phyloP scores from a whole-genome alignment of 345 rosid genomes.

The Anacardium occidentale region DNA sequence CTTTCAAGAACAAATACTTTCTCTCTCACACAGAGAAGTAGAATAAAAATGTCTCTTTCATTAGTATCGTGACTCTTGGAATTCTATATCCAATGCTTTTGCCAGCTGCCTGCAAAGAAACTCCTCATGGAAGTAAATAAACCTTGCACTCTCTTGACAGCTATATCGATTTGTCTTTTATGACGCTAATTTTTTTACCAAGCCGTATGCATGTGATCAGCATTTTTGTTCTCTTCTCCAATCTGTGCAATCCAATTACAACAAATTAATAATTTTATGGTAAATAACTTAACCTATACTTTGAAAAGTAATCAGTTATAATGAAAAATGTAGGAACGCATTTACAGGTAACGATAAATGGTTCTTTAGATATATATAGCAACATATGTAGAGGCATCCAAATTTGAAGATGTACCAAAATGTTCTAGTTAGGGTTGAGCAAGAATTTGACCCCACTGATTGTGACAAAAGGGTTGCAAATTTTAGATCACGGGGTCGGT shows the following conservation, averaged over 20 bases:
- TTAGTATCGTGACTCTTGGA: neutral
- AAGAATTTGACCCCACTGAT: conserved; percentile 13
- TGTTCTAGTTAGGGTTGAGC: conserved; percentile 6
- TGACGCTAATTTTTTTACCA: neutral
- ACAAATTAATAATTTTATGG: too few species aligned
- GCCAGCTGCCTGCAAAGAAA: neutral
- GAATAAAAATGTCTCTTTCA: conserved; percentile 25
- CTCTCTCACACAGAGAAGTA: neutral
- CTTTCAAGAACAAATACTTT: conserved; percentile 15
- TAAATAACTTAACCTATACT: neutral
- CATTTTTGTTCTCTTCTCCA: neutral
- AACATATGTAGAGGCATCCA: neutral
- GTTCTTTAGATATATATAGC: conserved; percentile 2
- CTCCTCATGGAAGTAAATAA: conserved; percentile 13
- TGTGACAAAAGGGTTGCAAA: conserved; percentile 19
- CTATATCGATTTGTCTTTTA: conserved; percentile 23
- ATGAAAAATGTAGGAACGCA: neutral
- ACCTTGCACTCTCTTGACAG: conserved; percentile 20
- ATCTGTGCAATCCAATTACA: neutral
- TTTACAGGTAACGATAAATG: conserved; percentile 7
- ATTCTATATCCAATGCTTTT: conserved; percentile 5
- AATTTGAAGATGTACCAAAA: conserved; percentile 7
- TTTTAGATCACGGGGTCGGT: conserved; percentile 37
- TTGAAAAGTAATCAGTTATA: neutral
- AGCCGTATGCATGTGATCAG: neutral